Evolutionary conservation across 257 asterid genomes (phyloP).

Genomic region (Sherardia arvensis): DNA sequence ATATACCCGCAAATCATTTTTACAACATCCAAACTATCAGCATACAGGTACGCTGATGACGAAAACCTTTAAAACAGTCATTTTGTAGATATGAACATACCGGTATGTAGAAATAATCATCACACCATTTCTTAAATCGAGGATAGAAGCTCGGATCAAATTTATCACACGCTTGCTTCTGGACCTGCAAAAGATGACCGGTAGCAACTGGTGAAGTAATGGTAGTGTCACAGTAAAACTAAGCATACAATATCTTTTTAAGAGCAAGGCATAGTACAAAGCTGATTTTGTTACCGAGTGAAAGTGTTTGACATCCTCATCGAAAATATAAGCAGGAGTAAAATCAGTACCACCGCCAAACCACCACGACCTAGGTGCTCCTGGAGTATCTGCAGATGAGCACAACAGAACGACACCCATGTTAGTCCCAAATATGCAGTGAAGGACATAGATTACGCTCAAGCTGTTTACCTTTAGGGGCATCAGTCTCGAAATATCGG

Average conservation of each 20-base stretch:
- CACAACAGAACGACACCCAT: constrained; percentile 1
- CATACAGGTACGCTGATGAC: no score
- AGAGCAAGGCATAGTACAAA: not conserved
- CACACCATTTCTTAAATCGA: constrained; percentile 97
- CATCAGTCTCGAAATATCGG: constrained; percentile 93
- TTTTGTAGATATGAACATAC: constrained; percentile 22
- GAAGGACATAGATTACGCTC: not conserved
- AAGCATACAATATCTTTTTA: not conserved
- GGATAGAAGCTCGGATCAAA: constrained; percentile 84
- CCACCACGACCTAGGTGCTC: constrained; percentile 98
- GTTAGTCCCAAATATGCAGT: not conserved
- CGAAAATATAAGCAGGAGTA: constrained; percentile 94
- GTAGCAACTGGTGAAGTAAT: not conserved
- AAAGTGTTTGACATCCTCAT: constrained; percentile 92
- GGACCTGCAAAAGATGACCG: constrained; percentile 46
- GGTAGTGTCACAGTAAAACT: not conserved
- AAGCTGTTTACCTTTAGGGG: constrained; percentile 57
- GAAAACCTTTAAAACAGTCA: not conserved
- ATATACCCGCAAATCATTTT: not conserved
- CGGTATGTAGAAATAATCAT: constrained; percentile 91
- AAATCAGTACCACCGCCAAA: constrained; percentile 98
- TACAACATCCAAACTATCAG: not conserved
- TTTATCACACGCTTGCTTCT: constrained; percentile 84
- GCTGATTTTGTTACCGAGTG: constrained; percentile 54
- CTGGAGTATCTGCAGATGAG: constrained; percentile 64